A percentile compares a stretch with the other conserved stretches of the same genome.
Conservation (phyloP, 2,329 filamentous ascomycete genomes). For the Cryphonectria naterciae region DNA sequence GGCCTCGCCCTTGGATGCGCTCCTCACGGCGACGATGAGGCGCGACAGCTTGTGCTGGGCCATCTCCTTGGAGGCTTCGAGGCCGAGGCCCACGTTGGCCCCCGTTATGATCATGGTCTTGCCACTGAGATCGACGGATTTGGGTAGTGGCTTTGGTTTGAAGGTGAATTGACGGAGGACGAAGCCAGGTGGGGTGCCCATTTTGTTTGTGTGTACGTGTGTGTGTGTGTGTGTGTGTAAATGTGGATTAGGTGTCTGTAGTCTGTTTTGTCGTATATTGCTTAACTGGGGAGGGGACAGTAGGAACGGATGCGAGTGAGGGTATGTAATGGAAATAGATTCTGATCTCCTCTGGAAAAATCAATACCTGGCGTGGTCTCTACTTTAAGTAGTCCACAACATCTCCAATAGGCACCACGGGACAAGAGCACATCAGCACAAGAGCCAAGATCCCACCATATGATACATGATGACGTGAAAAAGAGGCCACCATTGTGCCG, state of each 20-base stretch:
- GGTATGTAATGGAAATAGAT: background rate
- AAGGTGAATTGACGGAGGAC: background rate
- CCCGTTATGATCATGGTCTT: slow-evolving; percentile 3
- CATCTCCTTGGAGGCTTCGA: slow-evolving; percentile 1
- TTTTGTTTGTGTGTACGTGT: background rate
- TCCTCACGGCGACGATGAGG: slow-evolving; percentile 54
- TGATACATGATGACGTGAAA: slow-evolving; percentile 2
- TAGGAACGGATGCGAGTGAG: background rate
- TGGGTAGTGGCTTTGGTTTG: background rate
- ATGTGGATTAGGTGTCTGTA: background rate
- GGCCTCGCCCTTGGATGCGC: slow-evolving; percentile 44
- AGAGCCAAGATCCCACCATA: background rate
- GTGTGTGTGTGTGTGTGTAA: no score
- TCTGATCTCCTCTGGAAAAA: background rate
- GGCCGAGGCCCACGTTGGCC: background rate
- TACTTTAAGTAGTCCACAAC: background rate
- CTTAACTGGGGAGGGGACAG: background rate
- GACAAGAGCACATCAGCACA: background rate
- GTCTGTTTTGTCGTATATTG: background rate
- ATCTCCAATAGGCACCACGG: background rate
- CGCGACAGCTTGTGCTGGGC: slow-evolving; percentile 41
- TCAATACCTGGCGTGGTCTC: background rate
- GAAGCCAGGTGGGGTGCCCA: background rate
- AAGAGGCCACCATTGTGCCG: background rate
- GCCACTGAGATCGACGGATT: background rate